A percentile compares a stretch with the other conserved stretches of the same genome.
Evolutionary conservation across 176 grass and related monocot species (phyloP).

Genomic region (Tillandsia leiboldiana): DNA sequence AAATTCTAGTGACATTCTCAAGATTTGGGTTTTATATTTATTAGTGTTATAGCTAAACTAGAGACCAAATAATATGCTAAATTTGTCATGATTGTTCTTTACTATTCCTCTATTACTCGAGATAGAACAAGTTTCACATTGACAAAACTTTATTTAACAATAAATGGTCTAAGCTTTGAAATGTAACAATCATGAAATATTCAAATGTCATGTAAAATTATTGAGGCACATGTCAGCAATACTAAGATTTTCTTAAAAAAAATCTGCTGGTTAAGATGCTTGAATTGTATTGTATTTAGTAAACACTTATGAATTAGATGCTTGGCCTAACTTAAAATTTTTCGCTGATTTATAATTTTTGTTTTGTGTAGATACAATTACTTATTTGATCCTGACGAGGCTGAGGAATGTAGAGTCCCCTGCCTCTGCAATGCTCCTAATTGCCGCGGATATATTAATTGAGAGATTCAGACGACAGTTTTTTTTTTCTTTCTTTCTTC

Average conservation of each 20-base stretch:
- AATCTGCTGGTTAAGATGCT: too few relatives aligned
- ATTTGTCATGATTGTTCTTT: too few relatives aligned
- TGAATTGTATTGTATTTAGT: too few relatives aligned
- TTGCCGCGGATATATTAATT: slow-evolving; percentile 91
- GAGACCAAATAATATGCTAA: too few relatives aligned
- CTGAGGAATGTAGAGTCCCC: slow-evolving; percentile 63
- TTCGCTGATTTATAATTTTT: neutral
- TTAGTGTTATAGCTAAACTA: too few relatives aligned
- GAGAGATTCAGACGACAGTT: neutral
- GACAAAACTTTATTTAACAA: too few relatives aligned
- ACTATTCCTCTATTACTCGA: too few relatives aligned
- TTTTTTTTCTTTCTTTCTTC: neutral
- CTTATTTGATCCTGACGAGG: slow-evolving; percentile 81
- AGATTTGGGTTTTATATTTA: too few relatives aligned
- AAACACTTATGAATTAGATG: neutral
- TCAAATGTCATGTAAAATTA: neutral
- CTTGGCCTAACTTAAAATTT: neutral
- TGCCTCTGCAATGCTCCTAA: slow-evolving; percentile 74
- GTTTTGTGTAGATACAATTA: slow-evolving; percentile 59
- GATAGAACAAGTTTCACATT: too few relatives aligned
- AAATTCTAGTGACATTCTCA: too few relatives aligned
- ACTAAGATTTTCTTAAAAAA: too few relatives aligned
- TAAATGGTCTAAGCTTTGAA: neutral
- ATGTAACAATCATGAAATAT: neutral
- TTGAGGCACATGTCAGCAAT: too few relatives aligned